Base-by-base conservation (phyloP, 768 basidiomycete species). In the Leucocoprinus leucothites region DNA sequence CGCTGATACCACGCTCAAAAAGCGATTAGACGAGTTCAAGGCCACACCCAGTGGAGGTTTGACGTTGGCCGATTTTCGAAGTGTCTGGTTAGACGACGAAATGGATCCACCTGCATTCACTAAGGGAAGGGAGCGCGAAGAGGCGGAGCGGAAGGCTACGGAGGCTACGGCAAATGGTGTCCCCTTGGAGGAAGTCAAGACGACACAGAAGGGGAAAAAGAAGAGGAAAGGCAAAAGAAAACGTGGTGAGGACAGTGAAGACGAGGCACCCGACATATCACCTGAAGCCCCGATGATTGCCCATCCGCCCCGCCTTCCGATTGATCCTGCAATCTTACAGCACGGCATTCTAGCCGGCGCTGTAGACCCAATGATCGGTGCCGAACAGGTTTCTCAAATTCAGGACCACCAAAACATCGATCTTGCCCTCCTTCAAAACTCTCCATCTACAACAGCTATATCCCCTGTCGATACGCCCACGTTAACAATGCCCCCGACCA, bases 1-100 rank as follows among this genome's bases (percentile, higher is more conserved):
- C 61, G 93, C 94, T n/a, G 94, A 98, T 64, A 87, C 86, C 9
- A 99, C 97, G 3, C 71, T 99, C 41, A 86, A 87, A 72, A 98
- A 96, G 69, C 83, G 97, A 16, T 74, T 99, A 14, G 90, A 94
- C 22, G 97, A 99, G 72, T 99, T 99, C 77, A 91, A 87, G 66
- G 84, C 82, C 61, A 98, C 94, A 1, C 86, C 88, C 0, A 92
- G 89, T 63, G 94, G 91, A 11, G 78, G 79, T 35, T 71, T 98
- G 63, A 95, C 94, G 1, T 74, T 99, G 49, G 85, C 86, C 11
- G 94, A 98, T 69, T 98, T 95, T 66, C 76, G 94, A 49, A 89
- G 80, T 46, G 87, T 95, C 21, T 94, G 91, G 93, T 67, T 95
- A 58, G 91, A 94, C 61, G 91, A 94, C 50, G 90, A 91, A 73